These are phyloP conservation scores for Goffeauzyma gilvescens DNA, from an alignment of 768 basidiomycete species.

Conservation along the genomic window DNA sequence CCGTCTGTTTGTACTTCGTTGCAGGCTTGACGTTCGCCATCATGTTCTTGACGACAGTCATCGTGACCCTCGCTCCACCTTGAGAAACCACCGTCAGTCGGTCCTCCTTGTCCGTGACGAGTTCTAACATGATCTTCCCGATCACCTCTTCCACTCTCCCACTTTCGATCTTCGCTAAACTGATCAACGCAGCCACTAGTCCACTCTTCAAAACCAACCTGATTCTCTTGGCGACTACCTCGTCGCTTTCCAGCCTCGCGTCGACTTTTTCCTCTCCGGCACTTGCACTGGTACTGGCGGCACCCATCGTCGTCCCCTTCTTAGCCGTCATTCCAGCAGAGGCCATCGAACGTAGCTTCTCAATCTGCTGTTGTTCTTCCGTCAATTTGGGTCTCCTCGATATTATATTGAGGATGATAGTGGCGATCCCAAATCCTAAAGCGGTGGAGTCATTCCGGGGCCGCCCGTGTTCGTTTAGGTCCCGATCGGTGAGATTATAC, in stretches of 20 bases:
- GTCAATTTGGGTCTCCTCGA: slow-evolving; percentile 50
- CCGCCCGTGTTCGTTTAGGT: not conserved
- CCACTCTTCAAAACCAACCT: slow-evolving; percentile 44
- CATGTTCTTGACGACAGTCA: slow-evolving; percentile 9
- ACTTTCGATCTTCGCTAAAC: slow-evolving; percentile 47
- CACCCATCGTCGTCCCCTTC: slow-evolving; percentile 12
- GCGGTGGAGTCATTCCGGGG: slow-evolving; percentile 26
- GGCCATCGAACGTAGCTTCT: slow-evolving; percentile 61
- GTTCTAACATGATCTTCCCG: slow-evolving; percentile 47
- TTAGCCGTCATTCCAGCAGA: slow-evolving; percentile 33
- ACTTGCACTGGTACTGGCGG: slow-evolving; percentile 7
- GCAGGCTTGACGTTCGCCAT: slow-evolving; percentile 30
- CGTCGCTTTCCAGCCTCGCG: slow-evolving; percentile 45
- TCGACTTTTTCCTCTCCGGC: slow-evolving; percentile 24
- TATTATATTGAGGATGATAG: slow-evolving; percentile 57
- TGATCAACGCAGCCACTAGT: slow-evolving; percentile 44
- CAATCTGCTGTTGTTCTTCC: slow-evolving; percentile 65
- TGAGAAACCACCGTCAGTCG: slow-evolving; percentile 56
- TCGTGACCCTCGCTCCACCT: slow-evolving; percentile 51
- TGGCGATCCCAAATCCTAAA: slow-evolving; percentile 56
- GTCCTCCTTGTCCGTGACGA: slow-evolving; percentile 59
- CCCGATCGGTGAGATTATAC: slow-evolving; percentile 4
- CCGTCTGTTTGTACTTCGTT: slow-evolving; percentile 41
- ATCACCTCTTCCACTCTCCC: slow-evolving; percentile 42
- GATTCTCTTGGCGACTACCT: slow-evolving; percentile 45